Percentiles rank a stretch among this genome's conserved stretches.
These are phyloP conservation scores for Aurantiochytrium sp. DNA, from an alignment of 108 stramenopile species.

Conservation along the genomic window DNA sequence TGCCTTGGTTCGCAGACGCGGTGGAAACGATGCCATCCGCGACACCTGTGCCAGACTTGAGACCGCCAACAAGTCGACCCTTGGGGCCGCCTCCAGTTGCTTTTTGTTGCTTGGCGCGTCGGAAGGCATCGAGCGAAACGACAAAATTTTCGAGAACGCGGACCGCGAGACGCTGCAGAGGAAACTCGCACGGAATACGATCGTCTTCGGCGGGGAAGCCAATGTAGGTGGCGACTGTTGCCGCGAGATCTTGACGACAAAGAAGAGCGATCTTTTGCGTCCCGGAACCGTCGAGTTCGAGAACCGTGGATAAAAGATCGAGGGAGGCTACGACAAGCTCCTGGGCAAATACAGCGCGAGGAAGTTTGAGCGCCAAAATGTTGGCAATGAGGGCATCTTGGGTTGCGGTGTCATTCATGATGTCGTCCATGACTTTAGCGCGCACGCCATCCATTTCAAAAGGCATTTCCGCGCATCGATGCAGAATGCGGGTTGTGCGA, in stretches of 20 bases:
- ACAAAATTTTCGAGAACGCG: not conserved
- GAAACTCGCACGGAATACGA: not conserved
- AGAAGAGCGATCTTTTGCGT: not conserved
- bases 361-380: not conserved
- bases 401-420: not conserved
- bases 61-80: no score
- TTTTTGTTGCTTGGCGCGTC: not conserved
- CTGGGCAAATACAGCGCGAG: not conserved
- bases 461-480: not conserved
- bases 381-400: slow-evolving; percentile 12
- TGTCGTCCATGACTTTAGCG: not conserved
- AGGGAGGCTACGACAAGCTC: not conserved
- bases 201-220: not conserved
- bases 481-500: not conserved
- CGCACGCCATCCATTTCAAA: not conserved
- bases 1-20: no score
- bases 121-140: not conserved
- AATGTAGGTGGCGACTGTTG: not conserved
- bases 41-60: no score
- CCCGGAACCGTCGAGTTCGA: not conserved
- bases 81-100: not conserved
- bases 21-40: no score
- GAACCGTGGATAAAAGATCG: not conserved
- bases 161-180: not conserved
- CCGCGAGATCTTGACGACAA: slow-evolving; percentile 6